Conservation (phyloP, 192 early-diverging fungal species). For the Gryganskiella cystojenkinii region DNA sequence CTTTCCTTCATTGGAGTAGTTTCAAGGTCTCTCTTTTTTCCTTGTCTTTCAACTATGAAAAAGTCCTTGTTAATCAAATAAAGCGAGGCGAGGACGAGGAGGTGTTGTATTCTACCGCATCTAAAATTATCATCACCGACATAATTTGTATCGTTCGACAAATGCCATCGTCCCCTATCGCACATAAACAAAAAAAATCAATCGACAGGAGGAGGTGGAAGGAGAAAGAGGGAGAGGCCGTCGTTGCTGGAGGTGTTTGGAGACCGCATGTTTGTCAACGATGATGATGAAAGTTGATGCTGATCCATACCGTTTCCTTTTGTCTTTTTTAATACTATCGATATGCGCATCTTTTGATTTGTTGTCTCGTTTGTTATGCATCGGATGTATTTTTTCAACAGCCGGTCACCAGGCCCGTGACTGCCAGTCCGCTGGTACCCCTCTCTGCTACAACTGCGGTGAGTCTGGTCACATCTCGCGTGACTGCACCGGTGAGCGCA, state of each 20-base stretch:
- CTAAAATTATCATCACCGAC: constrained; percentile 21
- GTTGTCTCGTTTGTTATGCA: not conserved
- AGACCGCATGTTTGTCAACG: no score
- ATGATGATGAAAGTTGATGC: not conserved
- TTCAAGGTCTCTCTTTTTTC: constrained; percentile 2
- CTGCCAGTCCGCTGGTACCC: constrained; percentile 56
- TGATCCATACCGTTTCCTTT: constrained; percentile 1
- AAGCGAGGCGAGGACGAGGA: constrained; percentile 54
- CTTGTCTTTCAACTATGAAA: constrained; percentile 33
- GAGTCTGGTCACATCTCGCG: constrained; percentile 55
- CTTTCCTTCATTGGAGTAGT: no score
- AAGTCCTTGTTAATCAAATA: constrained; percentile 40
- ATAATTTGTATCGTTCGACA: constrained; percentile 4
- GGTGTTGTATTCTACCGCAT: constrained; percentile 31
- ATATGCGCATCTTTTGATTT: constrained; percentile 6
- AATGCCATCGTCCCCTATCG: not conserved
- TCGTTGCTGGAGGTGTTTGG: not conserved
- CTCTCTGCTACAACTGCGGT: constrained; percentile 69
- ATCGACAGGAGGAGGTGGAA: constrained; percentile 8
- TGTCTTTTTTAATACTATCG: constrained; percentile 15
- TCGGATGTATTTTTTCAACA: constrained; percentile 11
- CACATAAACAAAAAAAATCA: not conserved
- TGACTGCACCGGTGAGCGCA: constrained; percentile 57
- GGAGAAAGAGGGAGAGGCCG: constrained; percentile 13
- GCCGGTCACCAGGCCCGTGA: constrained; percentile 66